phyloP scores from a whole-genome alignment of 164 flowering plant genomes.

The Taxillus chinensis region DNA sequence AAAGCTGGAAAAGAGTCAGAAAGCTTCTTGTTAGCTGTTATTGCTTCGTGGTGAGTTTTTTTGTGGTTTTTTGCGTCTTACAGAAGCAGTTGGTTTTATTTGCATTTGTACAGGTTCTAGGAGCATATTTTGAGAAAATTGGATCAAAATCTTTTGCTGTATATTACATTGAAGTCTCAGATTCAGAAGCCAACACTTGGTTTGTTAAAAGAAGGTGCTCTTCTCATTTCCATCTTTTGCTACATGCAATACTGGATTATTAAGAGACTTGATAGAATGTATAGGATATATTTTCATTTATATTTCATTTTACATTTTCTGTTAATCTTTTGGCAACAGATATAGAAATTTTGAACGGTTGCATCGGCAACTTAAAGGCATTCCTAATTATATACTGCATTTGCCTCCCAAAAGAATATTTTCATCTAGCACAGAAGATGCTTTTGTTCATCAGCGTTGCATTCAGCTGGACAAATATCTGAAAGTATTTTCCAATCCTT shows the following conservation, averaged over 20 bases:
- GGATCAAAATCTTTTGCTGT: constrained; percentile 93
- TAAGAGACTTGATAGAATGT: neutral
- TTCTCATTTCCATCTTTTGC: neutral
- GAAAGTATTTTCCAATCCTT: constrained; percentile 41
- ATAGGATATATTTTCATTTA: neutral
- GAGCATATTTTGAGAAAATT: constrained; percentile 88
- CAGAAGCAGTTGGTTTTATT: neutral
- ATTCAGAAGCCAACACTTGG: constrained; percentile 64
- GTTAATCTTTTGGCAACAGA: constrained; percentile 33
- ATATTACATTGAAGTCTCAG: constrained; percentile 85
- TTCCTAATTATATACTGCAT: constrained; percentile 86
- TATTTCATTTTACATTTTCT: constrained; percentile 2
- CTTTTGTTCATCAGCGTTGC: constrained; percentile 96
- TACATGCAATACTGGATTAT: neutral
- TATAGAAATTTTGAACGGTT: constrained; percentile 93
- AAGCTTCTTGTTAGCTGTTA: no score
- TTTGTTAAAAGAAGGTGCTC: constrained; percentile 90
- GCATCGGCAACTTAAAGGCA: constrained; percentile 90
- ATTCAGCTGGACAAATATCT: constrained; percentile 95
- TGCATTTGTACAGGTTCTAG: constrained; percentile 55
- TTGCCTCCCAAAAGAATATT: constrained; percentile 98
- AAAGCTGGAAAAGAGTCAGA: no score
- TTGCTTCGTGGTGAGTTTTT: neutral
- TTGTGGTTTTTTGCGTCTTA: neutral
- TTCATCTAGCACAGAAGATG: constrained; percentile 96